Evolutionary conservation across 805 yeast genomes (phyloP), one percentile per base, ranked within the genome.

Genomic region (Yamadazyma sp.): DNA sequence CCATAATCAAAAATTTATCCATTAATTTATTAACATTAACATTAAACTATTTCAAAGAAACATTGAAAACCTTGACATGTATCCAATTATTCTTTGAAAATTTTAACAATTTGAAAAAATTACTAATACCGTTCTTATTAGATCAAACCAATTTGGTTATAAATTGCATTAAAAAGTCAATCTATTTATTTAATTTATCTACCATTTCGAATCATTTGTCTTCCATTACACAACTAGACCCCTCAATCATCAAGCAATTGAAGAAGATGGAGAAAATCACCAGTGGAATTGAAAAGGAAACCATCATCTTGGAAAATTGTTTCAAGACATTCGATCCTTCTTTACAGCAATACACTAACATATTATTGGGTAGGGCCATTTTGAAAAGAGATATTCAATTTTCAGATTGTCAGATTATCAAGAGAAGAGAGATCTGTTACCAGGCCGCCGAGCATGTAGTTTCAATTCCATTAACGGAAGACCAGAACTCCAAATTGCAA

Each of bases 381-480:
- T 47, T 67, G 32, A 65, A 63, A 45, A 43, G 60, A 31, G 62
- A 58, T 5, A 48, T 67, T 21, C 40, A 39, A 15, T 43, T 33
- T 2, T 22, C 27, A 6, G 60, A 58, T 16, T 66, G 71, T 42
- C 59, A 52, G 36, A 44, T 65, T 17, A 55, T 67, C 19, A 50
- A 45, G 31, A 48, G 73, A 27, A 44, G 73, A 32, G 60, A 58
- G 10, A 50, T 67, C 5, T 67, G 73, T 30, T 56, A 48, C 33
- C 65, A 53, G 43, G 70, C 72, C 1, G 68, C 69, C 2, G 70
- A 63, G 31, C 61, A 62, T 36, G 69, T 65, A 18, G 66, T 66
- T 11, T 56, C 63, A 40, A 66, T 67, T 21, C 72, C 72, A 7
- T 53, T 65, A 19, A 52, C 62, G 1, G 68, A 62, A 36, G 62